Base-by-base conservation (phyloP, 768 basidiomycete genomes). In the Coprinopsis cinerea region DNA sequence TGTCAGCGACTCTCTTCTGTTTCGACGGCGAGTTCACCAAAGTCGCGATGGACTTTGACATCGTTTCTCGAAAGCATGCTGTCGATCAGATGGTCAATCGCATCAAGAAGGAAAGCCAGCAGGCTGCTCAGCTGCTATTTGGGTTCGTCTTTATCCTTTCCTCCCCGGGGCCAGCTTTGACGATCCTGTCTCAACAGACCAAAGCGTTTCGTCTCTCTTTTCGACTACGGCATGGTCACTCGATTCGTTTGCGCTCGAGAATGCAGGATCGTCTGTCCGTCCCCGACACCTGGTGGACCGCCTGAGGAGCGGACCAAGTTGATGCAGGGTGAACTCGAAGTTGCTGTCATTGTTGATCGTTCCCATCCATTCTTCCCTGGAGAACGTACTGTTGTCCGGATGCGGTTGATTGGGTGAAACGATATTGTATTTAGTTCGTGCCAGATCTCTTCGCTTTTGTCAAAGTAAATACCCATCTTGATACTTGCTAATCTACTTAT, bases 281-380 rank as follows among this genome's bases (percentile, higher is more conserved):
- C 47, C 5, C 37, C 41, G 36, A n/a, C 15, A n/a, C 34, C 35
- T 25, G 47, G 32, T 37, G 35, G 44, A 4, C 6, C 25, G 32
- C 42, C 45, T n/a, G 32, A 47, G 15, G 49, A 51, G 24, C 28
- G 32, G 22, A 37, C 40, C 14, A 44, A 36, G 58, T 57, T 55
- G 26, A 73, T 82, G 68, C 63, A 67, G 20, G 81, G 79, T n/a
- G 79, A 83, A 59, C 59, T 83, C 30, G 78, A 82, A 56, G 65
- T 81, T 20, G 68, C 70, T 10, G 64, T 78, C 24, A 58, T 81
- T 13, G 72, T 76, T 6, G 81, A 84, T 54, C 67, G 69, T 17
- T 73, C 79, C 4, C 82, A 84, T 59, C 57, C 34, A 5, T 65
- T 73, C 52, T 70, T 82, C 55, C 67, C 73, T n/a, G 82, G 82